phyloP scores from a whole-genome alignment of 73 alveolate species.

The Paramecium tetraurelia region DNA sequence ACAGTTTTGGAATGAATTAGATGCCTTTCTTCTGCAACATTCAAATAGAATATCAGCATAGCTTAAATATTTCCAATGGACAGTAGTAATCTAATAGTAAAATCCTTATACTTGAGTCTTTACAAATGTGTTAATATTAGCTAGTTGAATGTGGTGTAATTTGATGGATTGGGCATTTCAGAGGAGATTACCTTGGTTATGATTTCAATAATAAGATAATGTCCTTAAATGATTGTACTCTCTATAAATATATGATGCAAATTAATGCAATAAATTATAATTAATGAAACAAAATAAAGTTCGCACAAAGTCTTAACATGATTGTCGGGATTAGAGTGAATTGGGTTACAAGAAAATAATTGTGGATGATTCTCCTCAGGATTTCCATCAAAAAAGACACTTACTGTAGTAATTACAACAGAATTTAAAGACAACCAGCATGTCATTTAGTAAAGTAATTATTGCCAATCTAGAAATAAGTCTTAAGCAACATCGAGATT shows the following conservation, averaged over 20 bases:
- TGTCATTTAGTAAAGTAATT: neutral
- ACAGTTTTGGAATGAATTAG: neutral
- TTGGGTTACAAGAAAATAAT: neutral
- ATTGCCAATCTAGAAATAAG: neutral
- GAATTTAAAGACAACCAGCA: neutral
- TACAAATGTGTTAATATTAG: no score
- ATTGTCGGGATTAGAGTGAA: neutral
- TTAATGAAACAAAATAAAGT: neutral
- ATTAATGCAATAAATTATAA: neutral
- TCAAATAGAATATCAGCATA: neutral
- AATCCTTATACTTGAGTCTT: no score
- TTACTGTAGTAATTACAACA: neutral
- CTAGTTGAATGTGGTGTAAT: neutral
- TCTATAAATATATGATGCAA: neutral
- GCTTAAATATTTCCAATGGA: no score
- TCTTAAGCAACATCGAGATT: neutral
- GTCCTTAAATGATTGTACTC: neutral
- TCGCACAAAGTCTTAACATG: neutral
- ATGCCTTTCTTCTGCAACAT: neutral
- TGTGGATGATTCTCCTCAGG: neutral
- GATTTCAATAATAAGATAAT: neutral
- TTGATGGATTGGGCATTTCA: neutral
- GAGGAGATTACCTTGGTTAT: neutral
- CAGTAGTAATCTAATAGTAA: no score
- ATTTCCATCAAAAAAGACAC: neutral